Evolutionary conservation across 495 filamentous ascomycete species (phyloP).

Genomic region (Rusavskia elegans): DNA sequence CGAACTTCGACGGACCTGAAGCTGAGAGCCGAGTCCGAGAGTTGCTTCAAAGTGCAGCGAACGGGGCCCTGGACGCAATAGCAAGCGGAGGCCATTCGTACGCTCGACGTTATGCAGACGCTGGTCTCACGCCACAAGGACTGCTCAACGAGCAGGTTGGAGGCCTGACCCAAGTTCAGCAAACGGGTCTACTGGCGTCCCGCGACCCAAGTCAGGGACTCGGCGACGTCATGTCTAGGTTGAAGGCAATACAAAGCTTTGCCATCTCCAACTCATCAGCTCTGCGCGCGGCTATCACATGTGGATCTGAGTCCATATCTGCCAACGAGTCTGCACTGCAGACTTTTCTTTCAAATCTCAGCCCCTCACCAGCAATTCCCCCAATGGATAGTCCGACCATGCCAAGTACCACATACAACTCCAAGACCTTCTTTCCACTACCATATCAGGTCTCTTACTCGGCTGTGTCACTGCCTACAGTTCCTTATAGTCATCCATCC

Average conservation of each 20-base stretch:
- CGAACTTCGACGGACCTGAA: constrained; percentile 69
- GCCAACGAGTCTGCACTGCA: constrained; percentile 59
- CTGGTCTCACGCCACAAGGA: constrained; percentile 55
- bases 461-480: constrained; percentile 61
- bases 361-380: constrained; percentile 21
- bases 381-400: constrained; percentile 14
- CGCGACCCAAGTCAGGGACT: constrained; percentile 41
- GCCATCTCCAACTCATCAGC: constrained; percentile 40
- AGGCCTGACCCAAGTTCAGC: constrained; percentile 74
- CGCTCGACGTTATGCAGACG: constrained; percentile 67
- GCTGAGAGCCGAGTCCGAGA: constrained; percentile 71
- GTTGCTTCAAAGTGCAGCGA: constrained; percentile 67
- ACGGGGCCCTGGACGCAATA: constrained; percentile 81
- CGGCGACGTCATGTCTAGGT: constrained; percentile 61
- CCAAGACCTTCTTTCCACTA: constrained; percentile 79
- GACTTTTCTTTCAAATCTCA: constrained; percentile 48
- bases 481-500: constrained; percentile 62
- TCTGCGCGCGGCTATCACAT: constrained; percentile 74
- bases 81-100: constrained; percentile 76
- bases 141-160: constrained; percentile 63
- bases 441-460: constrained; percentile 97
- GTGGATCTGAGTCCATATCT: constrained; percentile 49
- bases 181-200: constrained; percentile 55
- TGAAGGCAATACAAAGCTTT: constrained; percentile 72
- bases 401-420: constrained; percentile 21